Conservation (phyloP, 331 rosid species). For the Rosa hybrid region DNA sequence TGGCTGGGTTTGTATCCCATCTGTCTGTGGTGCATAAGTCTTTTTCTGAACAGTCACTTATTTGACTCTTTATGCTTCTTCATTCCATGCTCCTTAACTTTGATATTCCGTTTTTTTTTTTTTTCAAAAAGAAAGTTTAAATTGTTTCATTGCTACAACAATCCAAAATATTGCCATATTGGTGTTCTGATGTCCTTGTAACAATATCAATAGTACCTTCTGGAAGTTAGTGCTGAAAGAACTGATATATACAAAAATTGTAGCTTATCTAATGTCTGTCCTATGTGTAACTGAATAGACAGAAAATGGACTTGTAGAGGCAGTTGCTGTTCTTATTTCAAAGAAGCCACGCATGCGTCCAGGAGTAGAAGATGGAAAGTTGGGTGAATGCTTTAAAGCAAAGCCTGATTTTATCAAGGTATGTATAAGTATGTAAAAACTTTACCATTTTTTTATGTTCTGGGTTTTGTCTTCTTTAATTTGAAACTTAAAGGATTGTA, state of each 20-base stretch:
- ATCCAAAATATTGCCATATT: neutral
- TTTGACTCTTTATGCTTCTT: neutral
- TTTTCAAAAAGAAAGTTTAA: neutral
- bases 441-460: conserved; percentile 3
- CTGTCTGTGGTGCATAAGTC: neutral
- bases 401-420: conserved; percentile 92
- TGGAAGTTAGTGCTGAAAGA: conserved; percentile 23
- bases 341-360: conserved; percentile 83
- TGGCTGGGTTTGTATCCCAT: neutral
- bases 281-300: conserved; percentile 44
- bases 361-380: conserved; percentile 56
- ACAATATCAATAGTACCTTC: neutral
- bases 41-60: neutral
- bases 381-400: conserved; percentile 77
- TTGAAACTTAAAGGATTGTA: conserved; percentile 16
- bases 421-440: conserved; percentile 18
- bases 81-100: neutral
- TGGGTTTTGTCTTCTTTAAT: conserved; percentile 12
- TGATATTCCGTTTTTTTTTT: neutral
- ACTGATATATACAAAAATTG: conserved; percentile 7
- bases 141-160: neutral
- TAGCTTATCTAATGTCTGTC: conserved; percentile 28
- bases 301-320: conserved; percentile 94
- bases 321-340: conserved; percentile 86
- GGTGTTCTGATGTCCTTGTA: neutral